Evolutionary conservation across 2,329 filamentous ascomycete genomes (phyloP).

Genomic region (Colletotrichum abscissum): DNA sequence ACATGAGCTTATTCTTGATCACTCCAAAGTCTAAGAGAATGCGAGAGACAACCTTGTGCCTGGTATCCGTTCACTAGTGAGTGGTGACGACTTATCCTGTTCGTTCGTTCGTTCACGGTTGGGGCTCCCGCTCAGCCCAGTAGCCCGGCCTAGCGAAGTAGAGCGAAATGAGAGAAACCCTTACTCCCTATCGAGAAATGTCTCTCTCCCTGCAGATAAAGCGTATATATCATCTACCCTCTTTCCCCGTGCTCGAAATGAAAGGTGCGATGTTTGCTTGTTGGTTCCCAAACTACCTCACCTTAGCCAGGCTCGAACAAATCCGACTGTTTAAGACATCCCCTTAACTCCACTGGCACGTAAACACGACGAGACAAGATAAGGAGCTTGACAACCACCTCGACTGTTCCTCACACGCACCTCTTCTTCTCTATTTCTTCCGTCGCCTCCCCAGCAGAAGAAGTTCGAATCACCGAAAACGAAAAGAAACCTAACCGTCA

Average conservation of each 20-base stretch:
- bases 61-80: not conserved
- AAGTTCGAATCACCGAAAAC: not conserved
- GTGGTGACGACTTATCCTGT: not conserved
- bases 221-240: not conserved
- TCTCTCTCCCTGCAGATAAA: not conserved
- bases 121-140: not conserved
- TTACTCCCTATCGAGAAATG: not conserved
- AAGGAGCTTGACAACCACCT: not conserved
- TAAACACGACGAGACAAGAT: not conserved
- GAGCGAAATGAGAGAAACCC: not conserved
- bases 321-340: not conserved
- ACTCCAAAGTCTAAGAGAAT: constrained; percentile 3
- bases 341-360: not conserved
- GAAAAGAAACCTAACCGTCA: constrained; percentile 8
- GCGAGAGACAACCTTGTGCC: not conserved
- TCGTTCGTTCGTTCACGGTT: no score
- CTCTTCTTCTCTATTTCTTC: not conserved
- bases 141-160: not conserved
- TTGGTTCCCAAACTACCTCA: not conserved
- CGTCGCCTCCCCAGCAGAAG: not conserved
- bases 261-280: not conserved
- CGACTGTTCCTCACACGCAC: not conserved
- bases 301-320: not conserved
- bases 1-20: not conserved
- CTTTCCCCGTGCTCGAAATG: not conserved